Evolutionary conservation across 2,329 filamentous ascomycete genomes (phyloP), one percentile per base, ranked within the genome.

Genomic region (Chrysoporthe cubensis): DNA sequence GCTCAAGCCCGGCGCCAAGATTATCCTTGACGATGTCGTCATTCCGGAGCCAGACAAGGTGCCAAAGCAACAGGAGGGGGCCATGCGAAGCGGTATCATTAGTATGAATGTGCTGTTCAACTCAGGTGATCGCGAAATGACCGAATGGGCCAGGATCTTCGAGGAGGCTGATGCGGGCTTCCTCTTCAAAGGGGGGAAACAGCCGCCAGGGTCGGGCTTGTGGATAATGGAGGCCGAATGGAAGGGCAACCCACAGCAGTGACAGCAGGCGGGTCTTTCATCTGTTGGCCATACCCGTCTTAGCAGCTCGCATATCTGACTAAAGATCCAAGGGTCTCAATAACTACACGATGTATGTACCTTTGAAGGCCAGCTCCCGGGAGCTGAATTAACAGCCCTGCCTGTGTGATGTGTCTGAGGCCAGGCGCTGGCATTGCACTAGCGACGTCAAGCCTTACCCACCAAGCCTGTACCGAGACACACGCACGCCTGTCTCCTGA

Each of bases 21-120:
- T 76, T 21, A 65, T 76, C 61, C 68, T 76, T 63, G 75, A 74
- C 62, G 75, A 77, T 42, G 67, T 66, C 6, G 71, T 70, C 16
- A 66, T 76, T 46, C 75, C 72, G 2, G 70, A 73, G 62, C 72
- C 72, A 9, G 69, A 67, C 44, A 69, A 70, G 43, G 64, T 63
- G 13, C 37, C 50, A 16, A 59, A 59, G n/a, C 7, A 46, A 43
- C 21, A n/a, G 54, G 54, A 64, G 26, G 14, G 3, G 0, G 18
- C 21, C n/a, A 26, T 67, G 61, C 57, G 61, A 21, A 16, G 14
- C 16, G 61, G 61, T 1, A 44, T 34, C 6, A 48, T 64, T n/a
- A 64, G 61, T 26, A 61, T 67, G 66, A 54, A 66, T n/a, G 21
- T 40, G 42, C 54, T 66, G 58, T 66, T 58, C 1, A 63, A 63